Percentiles rank a stretch among this genome's conserved stretches.
Evolutionary conservation across 352 stramenopile species (phyloP).

Genomic region (Globisporangium cystogenes): DNA sequence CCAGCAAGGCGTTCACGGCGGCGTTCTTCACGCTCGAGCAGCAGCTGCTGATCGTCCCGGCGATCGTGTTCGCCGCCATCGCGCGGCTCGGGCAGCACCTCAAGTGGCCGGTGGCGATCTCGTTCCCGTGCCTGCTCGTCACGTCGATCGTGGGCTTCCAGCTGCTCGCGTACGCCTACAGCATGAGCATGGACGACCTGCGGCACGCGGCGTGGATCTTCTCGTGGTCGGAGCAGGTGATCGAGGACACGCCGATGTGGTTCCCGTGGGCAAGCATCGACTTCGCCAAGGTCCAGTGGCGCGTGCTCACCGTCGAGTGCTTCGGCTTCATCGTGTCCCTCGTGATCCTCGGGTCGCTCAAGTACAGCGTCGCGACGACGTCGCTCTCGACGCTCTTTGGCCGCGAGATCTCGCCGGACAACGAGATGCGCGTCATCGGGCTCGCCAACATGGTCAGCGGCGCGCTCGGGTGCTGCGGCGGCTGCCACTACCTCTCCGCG

Average conservation of each 20-base stretch:
- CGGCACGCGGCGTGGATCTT: slow-evolving; percentile 50
- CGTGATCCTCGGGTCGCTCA: slow-evolving; percentile 67
- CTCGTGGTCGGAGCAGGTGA: slow-evolving; percentile 52
- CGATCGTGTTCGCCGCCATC: slow-evolving; percentile 49
- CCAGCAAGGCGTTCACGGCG: slow-evolving; percentile 40
- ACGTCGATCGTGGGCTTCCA: slow-evolving; percentile 62
- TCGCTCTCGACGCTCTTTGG: slow-evolving; percentile 79
- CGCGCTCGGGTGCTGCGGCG: slow-evolving; percentile 58
- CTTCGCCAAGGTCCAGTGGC: slow-evolving; percentile 52
- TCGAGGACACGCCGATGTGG: slow-evolving; percentile 71
- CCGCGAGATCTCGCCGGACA: slow-evolving; percentile 70
- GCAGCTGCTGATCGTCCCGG: slow-evolving; percentile 48
- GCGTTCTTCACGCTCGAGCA: slow-evolving; percentile 55
- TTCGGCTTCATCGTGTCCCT: slow-evolving; percentile 62
- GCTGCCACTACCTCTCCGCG: slow-evolving; percentile 74
- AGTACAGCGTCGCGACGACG: slow-evolving; percentile 77
- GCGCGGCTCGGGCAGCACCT: slow-evolving; percentile 54
- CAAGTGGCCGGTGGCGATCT: slow-evolving; percentile 59
- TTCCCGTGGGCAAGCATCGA: slow-evolving; percentile 71
- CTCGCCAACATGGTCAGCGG: slow-evolving; percentile 66
- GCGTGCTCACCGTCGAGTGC: slow-evolving; percentile 47
- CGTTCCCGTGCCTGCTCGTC: slow-evolving; percentile 62
- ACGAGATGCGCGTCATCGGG: slow-evolving; percentile 78
- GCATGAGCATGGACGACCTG: slow-evolving; percentile 28
- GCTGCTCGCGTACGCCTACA: slow-evolving; percentile 21